Conservation (phyloP, 257 asterid genomes). For the Eucommia ulmoides region DNA sequence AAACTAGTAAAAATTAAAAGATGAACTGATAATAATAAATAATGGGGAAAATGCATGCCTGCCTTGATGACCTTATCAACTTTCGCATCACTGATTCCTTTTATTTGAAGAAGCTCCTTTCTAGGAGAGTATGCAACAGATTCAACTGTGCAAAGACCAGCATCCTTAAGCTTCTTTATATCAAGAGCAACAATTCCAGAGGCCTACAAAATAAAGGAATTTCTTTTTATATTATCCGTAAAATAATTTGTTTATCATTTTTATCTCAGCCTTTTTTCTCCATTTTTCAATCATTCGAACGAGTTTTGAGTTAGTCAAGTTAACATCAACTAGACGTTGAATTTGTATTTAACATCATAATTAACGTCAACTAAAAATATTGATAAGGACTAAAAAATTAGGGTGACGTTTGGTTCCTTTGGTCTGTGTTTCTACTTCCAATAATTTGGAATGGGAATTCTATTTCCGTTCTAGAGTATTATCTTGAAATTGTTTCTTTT, state of each 20-base stretch:
- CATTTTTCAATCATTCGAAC: not conserved
- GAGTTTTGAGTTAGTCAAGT: not conserved
- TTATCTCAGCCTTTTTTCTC: not conserved
- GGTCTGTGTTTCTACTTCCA: too few species aligned
- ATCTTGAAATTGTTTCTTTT: too few species aligned
- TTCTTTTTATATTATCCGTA: not conserved
- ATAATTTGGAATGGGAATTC: too few species aligned
- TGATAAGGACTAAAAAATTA: too few species aligned
- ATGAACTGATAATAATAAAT: too few species aligned
- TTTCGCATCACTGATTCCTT: conserved; percentile 96
- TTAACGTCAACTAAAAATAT: too few species aligned
- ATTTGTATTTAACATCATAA: too few species aligned
- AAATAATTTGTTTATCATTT: not conserved
- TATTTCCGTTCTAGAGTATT: too few species aligned
- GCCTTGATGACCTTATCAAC: conserved; percentile 96
- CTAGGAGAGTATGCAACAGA: conserved; percentile 87
- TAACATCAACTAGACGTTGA: not conserved
- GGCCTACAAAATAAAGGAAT: conserved; percentile 28
- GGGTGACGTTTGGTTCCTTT: too few species aligned
- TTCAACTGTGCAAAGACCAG: conserved; percentile 88
- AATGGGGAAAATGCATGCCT: conserved; percentile 41
- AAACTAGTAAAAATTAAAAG: too few species aligned
- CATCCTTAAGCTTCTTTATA: conserved; percentile 84
- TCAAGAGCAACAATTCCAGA: conserved; percentile 87
- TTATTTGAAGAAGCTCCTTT: conserved; percentile 82